Conservation (phyloP, 805 yeast genomes). For the Kazachstania viticola region DNA sequence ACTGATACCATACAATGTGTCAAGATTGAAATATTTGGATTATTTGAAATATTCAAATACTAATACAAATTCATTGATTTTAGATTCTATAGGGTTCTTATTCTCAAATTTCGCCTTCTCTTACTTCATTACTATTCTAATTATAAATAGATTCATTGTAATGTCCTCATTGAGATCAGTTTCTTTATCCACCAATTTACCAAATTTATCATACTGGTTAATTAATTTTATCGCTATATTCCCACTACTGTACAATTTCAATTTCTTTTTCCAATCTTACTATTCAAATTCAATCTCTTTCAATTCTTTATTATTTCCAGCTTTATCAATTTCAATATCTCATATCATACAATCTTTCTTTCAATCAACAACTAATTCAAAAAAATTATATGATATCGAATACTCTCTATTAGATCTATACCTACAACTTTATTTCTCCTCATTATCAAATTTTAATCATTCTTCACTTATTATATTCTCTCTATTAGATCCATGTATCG, state of each 20-base stretch:
- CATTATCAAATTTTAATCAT: too few species aligned
- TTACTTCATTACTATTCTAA: slow-evolving; percentile 47
- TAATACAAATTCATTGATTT: too few species aligned
- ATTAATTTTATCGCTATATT: slow-evolving; percentile 21
- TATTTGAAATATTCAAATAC: too few species aligned
- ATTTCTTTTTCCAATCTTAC: not conserved
- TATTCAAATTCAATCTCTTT: too few species aligned
- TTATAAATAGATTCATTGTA: slow-evolving; percentile 45
- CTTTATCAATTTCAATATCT: slow-evolving; percentile 29
- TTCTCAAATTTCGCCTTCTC: slow-evolving; percentile 38
- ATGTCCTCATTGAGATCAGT: slow-evolving; percentile 44
- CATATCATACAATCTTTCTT: slow-evolving; percentile 38
- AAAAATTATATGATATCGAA: slow-evolving; percentile 19
- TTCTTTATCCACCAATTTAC: slow-evolving; percentile 9
- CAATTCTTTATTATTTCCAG: too few species aligned
- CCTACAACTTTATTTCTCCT: not conserved
- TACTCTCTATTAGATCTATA: slow-evolving; percentile 17
- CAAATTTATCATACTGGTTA: slow-evolving; percentile 19
- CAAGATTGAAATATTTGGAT: too few species aligned
- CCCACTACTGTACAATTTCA: slow-evolving; percentile 3
- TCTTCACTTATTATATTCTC: slow-evolving; percentile 49
- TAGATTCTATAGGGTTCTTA: slow-evolving; percentile 29
- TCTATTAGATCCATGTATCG: slow-evolving; percentile 43
- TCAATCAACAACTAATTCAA: slow-evolving; percentile 36
- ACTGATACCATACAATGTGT: too few species aligned